phyloP scores from a whole-genome alignment of 768 basidiomycete genomes.

The Termitomyces sp. region DNA sequence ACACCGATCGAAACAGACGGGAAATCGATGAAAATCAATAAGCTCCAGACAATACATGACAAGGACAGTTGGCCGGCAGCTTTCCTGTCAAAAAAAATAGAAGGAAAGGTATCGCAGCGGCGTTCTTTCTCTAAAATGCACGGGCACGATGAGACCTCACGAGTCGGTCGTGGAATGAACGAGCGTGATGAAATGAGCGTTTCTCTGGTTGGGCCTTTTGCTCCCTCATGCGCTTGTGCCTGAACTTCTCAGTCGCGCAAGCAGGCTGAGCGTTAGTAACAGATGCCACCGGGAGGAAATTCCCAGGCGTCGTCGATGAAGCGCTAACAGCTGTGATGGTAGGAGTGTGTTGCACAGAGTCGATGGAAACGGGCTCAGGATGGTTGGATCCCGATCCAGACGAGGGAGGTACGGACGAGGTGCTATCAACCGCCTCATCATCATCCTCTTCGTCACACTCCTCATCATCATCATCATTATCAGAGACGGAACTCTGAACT shows the following conservation, averaged over 20 bases:
- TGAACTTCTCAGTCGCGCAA: constrained; percentile 13
- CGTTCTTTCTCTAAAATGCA: constrained; percentile 2
- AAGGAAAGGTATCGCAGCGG: neutral
- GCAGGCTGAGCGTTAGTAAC: neutral
- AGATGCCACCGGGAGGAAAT: neutral
- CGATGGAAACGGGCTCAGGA: neutral
- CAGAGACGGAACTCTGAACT: neutral
- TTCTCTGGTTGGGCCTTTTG: constrained; percentile 4
- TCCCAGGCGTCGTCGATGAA: neutral
- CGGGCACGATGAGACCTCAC: constrained; percentile 8
- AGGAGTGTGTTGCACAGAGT: neutral
- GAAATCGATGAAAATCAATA: neutral
- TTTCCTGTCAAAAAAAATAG: neutral
- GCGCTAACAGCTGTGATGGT: neutral
- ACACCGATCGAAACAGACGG: neutral
- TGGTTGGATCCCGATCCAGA: neutral
- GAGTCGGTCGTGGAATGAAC: constrained; percentile 9
- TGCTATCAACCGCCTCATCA: neutral
- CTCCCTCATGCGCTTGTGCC: constrained; percentile 12
- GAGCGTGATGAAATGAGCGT: constrained; percentile 9
- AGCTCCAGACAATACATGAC: neutral
- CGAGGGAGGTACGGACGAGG: neutral
- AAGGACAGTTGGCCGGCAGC: neutral
- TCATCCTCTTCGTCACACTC: constrained; percentile 1
- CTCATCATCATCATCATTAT: neutral